Evolutionary conservation across 306 rosid species (phyloP).

Genomic region (Pyrus pyrifolia): DNA sequence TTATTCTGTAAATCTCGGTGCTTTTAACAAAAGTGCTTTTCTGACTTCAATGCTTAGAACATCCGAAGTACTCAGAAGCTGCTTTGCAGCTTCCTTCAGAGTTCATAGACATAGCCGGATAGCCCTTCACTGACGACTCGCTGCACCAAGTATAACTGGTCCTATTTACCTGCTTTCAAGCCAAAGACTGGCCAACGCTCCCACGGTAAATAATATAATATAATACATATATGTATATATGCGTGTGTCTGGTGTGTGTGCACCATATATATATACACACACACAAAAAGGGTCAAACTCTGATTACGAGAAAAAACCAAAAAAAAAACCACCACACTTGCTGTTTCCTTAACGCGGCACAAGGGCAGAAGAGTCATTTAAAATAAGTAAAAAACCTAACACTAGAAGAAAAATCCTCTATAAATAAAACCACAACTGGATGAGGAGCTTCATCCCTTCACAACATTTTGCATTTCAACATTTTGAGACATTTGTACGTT

Average conservation of each 20-base stretch:
- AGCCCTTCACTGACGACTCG: slow-evolving; percentile 1
- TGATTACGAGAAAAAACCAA: no score
- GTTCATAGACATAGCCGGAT: neutral
- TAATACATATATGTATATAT: no score
- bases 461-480: neutral
- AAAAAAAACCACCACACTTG: neutral
- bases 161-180: neutral
- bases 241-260: neutral
- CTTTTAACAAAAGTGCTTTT: neutral
- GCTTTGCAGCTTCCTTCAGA: neutral
- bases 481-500: neutral
- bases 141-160: neutral
- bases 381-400: neutral
- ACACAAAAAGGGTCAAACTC: neutral
- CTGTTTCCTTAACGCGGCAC: neutral
- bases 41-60: neutral
- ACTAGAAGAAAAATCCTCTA: neutral
- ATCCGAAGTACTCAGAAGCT: neutral
- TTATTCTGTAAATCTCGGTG: neutral
- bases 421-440: neutral
- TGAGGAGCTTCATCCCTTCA: neutral
- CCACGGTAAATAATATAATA: neutral
- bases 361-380: neutral
- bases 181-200: neutral
- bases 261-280: no score